A percentile compares a stretch with the other conserved stretches of the same genome.
phyloP scores from a whole-genome alignment of 108 stramenopile species.

The Conticribra guillardii region DNA sequence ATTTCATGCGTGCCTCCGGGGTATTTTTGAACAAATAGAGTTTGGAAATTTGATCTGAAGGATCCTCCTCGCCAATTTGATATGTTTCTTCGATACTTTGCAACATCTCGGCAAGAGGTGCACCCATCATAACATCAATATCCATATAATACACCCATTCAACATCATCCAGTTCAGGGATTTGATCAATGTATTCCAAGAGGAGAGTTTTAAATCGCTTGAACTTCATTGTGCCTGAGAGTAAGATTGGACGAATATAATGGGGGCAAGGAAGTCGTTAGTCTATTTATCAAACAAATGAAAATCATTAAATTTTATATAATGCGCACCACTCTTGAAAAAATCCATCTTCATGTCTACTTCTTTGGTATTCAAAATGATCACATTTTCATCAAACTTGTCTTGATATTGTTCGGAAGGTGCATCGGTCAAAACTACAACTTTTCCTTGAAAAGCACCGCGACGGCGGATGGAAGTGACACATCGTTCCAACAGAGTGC shows the following conservation, averaged over 20 bases:
- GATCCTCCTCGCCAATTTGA: neutral
- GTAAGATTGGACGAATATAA: neutral
- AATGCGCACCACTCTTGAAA: neutral
- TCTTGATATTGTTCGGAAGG: neutral
- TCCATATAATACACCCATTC: neutral
- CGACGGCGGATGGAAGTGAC: neutral
- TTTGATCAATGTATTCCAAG: neutral
- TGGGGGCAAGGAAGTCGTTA: neutral
- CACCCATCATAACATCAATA: neutral
- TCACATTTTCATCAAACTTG: neutral
- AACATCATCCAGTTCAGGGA: neutral
- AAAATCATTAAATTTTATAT: neutral
- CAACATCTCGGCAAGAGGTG: neutral
- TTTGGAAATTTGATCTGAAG: neutral
- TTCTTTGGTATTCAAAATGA: neutral
- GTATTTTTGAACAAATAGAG: neutral
- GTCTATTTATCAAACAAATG: neutral
- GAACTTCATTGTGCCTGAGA: neutral
- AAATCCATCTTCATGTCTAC: neutral
- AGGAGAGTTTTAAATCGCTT: neutral
- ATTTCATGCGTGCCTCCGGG: neutral
- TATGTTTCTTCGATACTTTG: neutral
- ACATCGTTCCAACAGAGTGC: neutral
- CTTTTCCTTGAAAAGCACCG: neutral
- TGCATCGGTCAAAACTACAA: neutral